phyloP scores from a whole-genome alignment of 345 rosid genomes.

The Syzygium aqueum region DNA sequence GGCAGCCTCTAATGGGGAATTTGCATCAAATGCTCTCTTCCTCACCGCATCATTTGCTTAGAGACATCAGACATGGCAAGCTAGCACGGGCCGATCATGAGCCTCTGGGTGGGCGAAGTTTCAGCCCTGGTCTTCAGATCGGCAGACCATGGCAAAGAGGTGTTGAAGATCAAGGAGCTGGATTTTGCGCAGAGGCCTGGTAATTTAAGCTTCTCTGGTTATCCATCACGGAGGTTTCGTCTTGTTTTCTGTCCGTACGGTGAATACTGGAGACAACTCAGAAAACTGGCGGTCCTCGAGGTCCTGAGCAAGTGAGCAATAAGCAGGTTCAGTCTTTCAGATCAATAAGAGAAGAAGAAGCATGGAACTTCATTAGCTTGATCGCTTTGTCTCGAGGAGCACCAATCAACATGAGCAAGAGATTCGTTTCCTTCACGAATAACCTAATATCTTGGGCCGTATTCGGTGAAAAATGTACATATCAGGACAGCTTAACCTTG shows the following conservation, averaged over 20 bases:
- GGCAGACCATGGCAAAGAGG: conserved; percentile 7
- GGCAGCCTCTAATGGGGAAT: conserved; percentile 10
- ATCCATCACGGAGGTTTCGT: conserved; percentile 3
- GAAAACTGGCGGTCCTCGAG: background rate
- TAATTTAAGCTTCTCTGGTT: background rate
- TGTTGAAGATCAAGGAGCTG: conserved; percentile 9
- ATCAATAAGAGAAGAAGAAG: conserved; percentile 3
- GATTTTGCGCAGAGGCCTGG: conserved; percentile 6
- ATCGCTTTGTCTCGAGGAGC: background rate
- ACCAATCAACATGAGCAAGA: conserved; percentile 6
- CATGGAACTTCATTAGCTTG: background rate
- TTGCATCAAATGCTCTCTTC: conserved; percentile 8
- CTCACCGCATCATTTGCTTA: conserved; percentile 8
- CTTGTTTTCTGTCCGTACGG: background rate
- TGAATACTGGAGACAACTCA: background rate
- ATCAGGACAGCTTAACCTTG: background rate
- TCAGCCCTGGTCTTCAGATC: conserved; percentile 6
- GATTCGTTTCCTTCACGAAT: background rate
- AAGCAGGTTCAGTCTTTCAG: background rate
- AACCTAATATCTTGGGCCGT: background rate
- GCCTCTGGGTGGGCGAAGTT: conserved; percentile 12
- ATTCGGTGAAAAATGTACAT: conserved; percentile 3
- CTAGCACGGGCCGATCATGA: conserved; percentile 13
- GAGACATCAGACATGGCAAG: background rate
- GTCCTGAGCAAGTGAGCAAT: background rate